Evolutionary conservation across 2,329 filamentous ascomycete genomes (phyloP), one percentile per base, ranked within the genome.

Genomic region (Didymella arachidicola): DNA sequence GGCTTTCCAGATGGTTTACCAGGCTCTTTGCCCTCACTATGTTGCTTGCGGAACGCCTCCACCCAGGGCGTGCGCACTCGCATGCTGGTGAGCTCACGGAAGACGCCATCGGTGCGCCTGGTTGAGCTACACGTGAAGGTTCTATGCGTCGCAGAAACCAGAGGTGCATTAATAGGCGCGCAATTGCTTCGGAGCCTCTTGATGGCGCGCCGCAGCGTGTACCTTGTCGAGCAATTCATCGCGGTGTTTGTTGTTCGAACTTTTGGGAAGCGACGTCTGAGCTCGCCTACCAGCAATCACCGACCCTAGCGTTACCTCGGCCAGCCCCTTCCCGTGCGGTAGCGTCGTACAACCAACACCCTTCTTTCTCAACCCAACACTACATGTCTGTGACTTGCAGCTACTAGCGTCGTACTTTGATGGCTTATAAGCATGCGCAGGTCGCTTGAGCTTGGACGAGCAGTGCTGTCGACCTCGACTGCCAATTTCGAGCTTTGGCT

Each of bases 51-150:
- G 47, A 89, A 78, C 0, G 88, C 88, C 65, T 90, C 86, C 39
- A 90, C 83, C 86, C 88, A 90, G 27, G 88, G 87, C n/a, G 83
- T 88, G 60, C 85, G 84, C 7, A 88, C 71, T 11, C 74, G 65
- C 67, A 72, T 71, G 10, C 66, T 66, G 16, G 74, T 77, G 51
- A 88, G 77, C 52, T 83, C 85, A 46, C 80, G 78, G 68, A 86
- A 87, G n/a, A 88, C 85, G 3, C 86, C 86, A 76, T 87, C 84
- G 16, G 83, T 86, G 16, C 57, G 65, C 38, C 60, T 68, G 14
- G 39, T 16, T 8, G 59, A 44, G 63, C 65, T 74, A 54, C 65
- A 62, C 41, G 71, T 72, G 53, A 77, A 71, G 22, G 44, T 53
- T 19, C 70, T 63, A 41, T 22, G 56, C 27, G 52, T 45, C 30